Evolutionary conservation across 2,329 filamentous ascomycete genomes (phyloP).

Genomic region (Tolypocladium endophyticum): DNA sequence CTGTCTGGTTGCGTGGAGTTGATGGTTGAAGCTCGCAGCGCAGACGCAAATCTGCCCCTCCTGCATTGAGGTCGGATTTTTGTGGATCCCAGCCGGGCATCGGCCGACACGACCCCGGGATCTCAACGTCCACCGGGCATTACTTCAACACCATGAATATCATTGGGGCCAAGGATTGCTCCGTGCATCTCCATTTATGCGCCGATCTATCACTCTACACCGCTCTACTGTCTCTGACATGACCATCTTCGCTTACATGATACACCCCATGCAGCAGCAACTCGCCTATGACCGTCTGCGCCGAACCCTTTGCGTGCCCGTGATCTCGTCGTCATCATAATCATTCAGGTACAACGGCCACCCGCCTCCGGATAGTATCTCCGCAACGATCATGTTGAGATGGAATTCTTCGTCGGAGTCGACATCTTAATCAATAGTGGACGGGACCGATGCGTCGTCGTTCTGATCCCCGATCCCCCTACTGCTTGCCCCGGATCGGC

Average conservation of each 20-base stretch:
- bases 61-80: background rate
- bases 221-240: background rate
- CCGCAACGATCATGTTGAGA: conserved; percentile 41
- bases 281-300: background rate
- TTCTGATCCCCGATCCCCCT: conserved; percentile 1
- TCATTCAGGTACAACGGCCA: background rate
- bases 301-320: background rate
- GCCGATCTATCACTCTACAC: background rate
- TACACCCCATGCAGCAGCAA: background rate
- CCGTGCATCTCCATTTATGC: background rate
- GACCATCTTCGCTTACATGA: background rate
- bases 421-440: conserved; percentile 18
- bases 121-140: background rate
- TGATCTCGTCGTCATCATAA: background rate
- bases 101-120: background rate
- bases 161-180: background rate
- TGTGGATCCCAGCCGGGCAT: background rate
- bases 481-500: conserved; percentile 11
- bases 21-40: background rate
- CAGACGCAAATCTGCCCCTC: background rate
- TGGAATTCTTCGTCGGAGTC: conserved; percentile 35
- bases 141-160: background rate
- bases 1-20: background rate
- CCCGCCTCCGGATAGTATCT: conserved; percentile 19
- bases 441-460: conserved; percentile 20